Evolutionary conservation across 225 moss, liverwort and hornwort species (phyloP).

Genomic region (Pseudoscleropodium purum): DNA sequence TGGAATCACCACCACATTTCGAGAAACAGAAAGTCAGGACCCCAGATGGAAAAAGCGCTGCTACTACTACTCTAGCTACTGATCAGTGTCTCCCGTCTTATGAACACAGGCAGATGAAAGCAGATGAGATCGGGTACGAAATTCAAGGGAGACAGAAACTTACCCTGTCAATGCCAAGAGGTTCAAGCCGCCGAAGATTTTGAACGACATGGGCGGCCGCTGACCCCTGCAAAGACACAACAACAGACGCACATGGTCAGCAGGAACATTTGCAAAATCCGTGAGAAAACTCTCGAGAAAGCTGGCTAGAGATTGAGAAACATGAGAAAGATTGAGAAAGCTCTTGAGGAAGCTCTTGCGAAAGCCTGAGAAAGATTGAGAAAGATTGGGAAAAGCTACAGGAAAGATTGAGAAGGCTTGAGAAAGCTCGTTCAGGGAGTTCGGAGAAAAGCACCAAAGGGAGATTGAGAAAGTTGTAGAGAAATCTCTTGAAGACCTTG

Average conservation of each 20-base stretch:
- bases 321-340: not conserved
- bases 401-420: not conserved
- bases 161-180: conserved; percentile 49
- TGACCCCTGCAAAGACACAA: not conserved
- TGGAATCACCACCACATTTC: conserved; percentile 26
- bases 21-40: not conserved
- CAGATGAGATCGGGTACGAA: not conserved
- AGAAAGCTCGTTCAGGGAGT: not conserved
- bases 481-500: not conserved
- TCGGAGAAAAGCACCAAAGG: not conserved
- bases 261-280: not conserved
- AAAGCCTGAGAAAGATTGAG: not conserved
- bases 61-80: not conserved
- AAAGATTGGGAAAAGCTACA: not conserved
- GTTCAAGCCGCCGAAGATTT: conserved; percentile 27
- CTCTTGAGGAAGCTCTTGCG: too few species aligned
- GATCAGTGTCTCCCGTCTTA: not conserved
- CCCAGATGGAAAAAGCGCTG: not conserved
- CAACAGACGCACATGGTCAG: not conserved
- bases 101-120: not conserved
- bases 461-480: not conserved
- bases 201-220: conserved; percentile 29
- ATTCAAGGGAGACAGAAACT: not conserved
- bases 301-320: not conserved
- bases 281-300: not conserved